These are phyloP conservation scores for Fusarium haematococcum DNA, from an alignment of 2,329 filamentous ascomycete genomes.

Conservation along the genomic window DNA sequence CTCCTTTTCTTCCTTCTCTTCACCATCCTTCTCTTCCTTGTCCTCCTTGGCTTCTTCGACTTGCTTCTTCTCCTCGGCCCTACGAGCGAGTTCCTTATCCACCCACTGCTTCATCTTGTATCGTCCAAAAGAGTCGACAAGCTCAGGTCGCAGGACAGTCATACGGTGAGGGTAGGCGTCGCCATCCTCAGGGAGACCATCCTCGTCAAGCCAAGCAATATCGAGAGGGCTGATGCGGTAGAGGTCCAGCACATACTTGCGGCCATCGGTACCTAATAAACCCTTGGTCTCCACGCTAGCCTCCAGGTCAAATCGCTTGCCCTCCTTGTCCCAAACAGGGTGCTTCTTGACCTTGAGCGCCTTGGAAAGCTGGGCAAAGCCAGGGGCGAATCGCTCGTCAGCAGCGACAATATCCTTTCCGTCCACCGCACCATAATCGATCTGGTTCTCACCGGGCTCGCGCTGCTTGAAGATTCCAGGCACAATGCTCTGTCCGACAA, in stretches of 20 bases:
- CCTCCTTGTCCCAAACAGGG: constrained; percentile 97
- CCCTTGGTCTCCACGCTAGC: constrained; percentile 98
- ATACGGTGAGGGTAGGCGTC: constrained; percentile 90
- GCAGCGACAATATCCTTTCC: constrained; percentile 95
- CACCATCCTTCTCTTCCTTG: constrained; percentile 47
- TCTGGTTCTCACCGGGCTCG: constrained; percentile 97
- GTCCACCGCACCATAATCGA: constrained; percentile 98
- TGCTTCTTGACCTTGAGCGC: constrained; percentile 93
- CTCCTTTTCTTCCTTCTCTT: constrained; percentile 51
- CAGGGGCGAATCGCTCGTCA: constrained; percentile 84
- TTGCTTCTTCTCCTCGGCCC: constrained; percentile 53
- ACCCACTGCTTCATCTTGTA: constrained; percentile 91
- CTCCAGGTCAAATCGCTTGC: constrained; percentile 89
- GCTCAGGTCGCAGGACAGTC: constrained; percentile 90
- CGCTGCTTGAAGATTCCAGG: constrained; percentile 99
- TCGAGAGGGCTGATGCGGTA: constrained; percentile 96
- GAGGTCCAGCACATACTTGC: constrained; percentile 96
- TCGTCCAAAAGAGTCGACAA: constrained; percentile 88
- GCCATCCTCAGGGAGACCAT: constrained; percentile 57
- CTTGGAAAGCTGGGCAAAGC: constrained; percentile 92
- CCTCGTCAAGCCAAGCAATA: constrained; percentile 88
- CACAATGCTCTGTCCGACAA: constrained; percentile 97
- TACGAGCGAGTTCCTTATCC: constrained; percentile 78
- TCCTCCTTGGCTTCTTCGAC: constrained; percentile 39
- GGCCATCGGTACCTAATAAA: constrained; percentile 93